These are phyloP conservation scores for Peltaster fructicola DNA, from an alignment of 2,329 filamentous ascomycete genomes.

Conservation along the genomic window DNA sequence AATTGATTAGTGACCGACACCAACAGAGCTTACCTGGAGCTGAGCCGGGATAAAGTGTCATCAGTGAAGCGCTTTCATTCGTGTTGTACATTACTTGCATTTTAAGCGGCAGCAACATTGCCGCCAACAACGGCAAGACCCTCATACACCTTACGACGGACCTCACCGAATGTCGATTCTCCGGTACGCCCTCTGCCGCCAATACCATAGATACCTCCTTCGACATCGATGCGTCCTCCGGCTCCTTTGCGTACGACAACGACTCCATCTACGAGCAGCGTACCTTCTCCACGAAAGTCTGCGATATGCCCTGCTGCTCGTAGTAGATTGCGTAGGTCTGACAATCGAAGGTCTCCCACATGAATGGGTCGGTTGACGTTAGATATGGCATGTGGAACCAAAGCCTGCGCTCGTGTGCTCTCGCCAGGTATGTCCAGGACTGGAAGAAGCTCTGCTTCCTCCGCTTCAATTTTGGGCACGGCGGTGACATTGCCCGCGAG, in stretches of 20 bases:
- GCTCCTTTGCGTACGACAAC: conserved; percentile 80
- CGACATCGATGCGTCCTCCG: conserved; percentile 64
- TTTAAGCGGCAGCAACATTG: conserved; percentile 28
- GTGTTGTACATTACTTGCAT: conserved; percentile 2
- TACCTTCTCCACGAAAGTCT: conserved; percentile 87
- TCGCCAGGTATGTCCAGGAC: conserved; percentile 30
- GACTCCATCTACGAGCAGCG: conserved; percentile 68
- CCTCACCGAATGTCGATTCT: conserved; percentile 77
- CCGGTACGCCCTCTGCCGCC: conserved; percentile 23
- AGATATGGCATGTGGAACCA: conserved; percentile 1
- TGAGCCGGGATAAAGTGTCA: conserved; percentile 1
- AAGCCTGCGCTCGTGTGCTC: conserved; percentile 30
- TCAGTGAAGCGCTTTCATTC: conserved; percentile 1
- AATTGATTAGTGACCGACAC: no score
- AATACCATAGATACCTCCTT: conserved; percentile 44
- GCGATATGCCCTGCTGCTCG: conserved; percentile 66
- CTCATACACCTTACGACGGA: conserved; percentile 83
- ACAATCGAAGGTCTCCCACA: conserved; percentile 79
- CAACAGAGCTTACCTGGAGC: no score
- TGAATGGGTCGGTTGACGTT: conserved; percentile 74
- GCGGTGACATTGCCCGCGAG: conserved; percentile 30
- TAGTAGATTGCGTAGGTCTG: conserved; percentile 74
- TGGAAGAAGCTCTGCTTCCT: conserved; percentile 25
- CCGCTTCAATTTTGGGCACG: conserved; percentile 11
- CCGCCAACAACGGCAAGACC: conserved; percentile 80